phyloP scores from a whole-genome alignment of 2,329 filamentous ascomycete genomes.

The Fusarium virguliforme region DNA sequence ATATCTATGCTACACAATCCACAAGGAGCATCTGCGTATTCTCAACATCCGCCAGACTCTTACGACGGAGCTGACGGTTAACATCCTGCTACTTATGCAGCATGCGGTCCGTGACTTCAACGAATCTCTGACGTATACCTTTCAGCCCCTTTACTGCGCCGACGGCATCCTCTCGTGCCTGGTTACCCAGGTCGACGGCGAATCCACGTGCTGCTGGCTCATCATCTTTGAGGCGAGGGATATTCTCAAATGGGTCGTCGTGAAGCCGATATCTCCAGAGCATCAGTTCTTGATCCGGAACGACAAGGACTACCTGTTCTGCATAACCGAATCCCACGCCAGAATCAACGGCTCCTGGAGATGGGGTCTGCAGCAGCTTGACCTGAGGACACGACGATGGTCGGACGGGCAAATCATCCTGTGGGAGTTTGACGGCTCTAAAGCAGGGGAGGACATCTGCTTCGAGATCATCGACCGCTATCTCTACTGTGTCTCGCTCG shows the following conservation, averaged over 20 bases:
- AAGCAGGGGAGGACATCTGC: conserved; percentile 78
- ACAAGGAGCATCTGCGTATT: conserved; percentile 66
- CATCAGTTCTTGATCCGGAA: conserved; percentile 79
- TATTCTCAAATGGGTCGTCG: conserved; percentile 62
- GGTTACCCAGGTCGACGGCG: conserved; percentile 61
- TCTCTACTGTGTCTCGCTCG: conserved; percentile 80
- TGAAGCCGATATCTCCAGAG: conserved; percentile 61
- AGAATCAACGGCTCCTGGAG: conserved; percentile 70
- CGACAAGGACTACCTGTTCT: conserved; percentile 73
- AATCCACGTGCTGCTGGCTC: conserved; percentile 64
- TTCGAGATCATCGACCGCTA: conserved; percentile 78
- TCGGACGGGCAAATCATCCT: conserved; percentile 66
- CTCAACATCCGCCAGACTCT: conserved; percentile 70
- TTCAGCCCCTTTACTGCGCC: conserved; percentile 71
- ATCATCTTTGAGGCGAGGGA: conserved; percentile 61
- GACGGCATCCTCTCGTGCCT: conserved; percentile 72
- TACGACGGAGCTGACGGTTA: conserved; percentile 68
- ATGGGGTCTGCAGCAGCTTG: conserved; percentile 74
- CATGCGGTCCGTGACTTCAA: conserved; percentile 56
- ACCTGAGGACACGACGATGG: conserved; percentile 61
- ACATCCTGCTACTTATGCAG: conserved; percentile 63
- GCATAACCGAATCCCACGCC: conserved; percentile 73
- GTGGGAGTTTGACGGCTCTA: conserved; percentile 72
- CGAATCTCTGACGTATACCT: conserved; percentile 59
- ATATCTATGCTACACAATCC: conserved; percentile 75